These are phyloP conservation scores for Penicillium salamii DNA, from an alignment of 495 filamentous ascomycete species.

Conservation along the genomic window DNA sequence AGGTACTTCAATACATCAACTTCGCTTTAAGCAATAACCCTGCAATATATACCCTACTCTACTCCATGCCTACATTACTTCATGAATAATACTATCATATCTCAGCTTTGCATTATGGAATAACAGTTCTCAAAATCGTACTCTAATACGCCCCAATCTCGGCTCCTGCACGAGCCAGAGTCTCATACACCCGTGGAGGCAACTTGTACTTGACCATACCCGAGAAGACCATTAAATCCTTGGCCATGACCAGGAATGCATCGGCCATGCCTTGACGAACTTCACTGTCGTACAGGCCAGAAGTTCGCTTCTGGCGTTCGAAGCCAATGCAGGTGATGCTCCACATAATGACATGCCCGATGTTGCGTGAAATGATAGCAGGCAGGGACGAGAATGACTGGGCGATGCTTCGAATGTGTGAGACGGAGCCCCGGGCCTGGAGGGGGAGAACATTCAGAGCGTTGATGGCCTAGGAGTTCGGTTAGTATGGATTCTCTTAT, in stretches of 20 bases:
- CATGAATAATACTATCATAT: too few species aligned
- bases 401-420: slow-evolving; percentile 68
- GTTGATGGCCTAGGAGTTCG: slow-evolving; percentile 63
- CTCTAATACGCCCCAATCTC: slow-evolving; percentile 60
- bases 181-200: slow-evolving; percentile 72
- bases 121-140: not conserved
- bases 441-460: slow-evolving; percentile 74
- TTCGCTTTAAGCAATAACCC: not conserved
- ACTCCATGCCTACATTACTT: too few species aligned
- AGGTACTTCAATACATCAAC: too few species aligned
- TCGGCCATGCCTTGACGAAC: slow-evolving; percentile 66
- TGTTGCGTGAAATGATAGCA: slow-evolving; percentile 75
- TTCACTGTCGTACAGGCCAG: slow-evolving; percentile 68
- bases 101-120: not conserved
- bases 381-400: slow-evolving; percentile 72
- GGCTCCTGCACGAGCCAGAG: slow-evolving; percentile 69
- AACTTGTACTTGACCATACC: slow-evolving; percentile 90
- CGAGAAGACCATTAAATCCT: slow-evolving; percentile 91
- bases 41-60: too few species aligned
- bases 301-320: slow-evolving; percentile 64
- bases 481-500: slow-evolving; percentile 4
- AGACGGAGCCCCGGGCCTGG: slow-evolving; percentile 63
- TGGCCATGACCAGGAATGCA: slow-evolving; percentile 69
- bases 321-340: slow-evolving; percentile 78
- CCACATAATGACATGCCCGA: slow-evolving; percentile 90